These are phyloP conservation scores for Sphaerosporella brunnea DNA, from an alignment of 495 filamentous ascomycete genomes.

Conservation along the genomic window DNA sequence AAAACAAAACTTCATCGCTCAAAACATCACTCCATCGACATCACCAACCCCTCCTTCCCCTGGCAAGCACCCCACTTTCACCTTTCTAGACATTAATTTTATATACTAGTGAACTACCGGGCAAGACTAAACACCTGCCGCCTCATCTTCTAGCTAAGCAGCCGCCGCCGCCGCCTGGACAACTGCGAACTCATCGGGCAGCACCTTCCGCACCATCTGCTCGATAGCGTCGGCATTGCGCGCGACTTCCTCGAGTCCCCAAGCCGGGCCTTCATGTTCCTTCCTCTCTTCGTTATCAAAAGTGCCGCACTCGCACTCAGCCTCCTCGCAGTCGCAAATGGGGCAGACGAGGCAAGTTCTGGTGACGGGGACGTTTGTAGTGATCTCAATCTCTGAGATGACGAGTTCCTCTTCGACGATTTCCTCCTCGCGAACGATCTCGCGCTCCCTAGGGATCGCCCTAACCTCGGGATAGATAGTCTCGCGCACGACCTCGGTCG, in stretches of 20 bases:
- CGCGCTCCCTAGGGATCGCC: constrained; percentile 27
- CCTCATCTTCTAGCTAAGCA: no score
- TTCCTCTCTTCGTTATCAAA: no score
- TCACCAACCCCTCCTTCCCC: no score
- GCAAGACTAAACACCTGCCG: no score
- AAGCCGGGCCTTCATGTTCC: background rate
- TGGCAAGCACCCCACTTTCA: no score
- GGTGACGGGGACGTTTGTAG: constrained; percentile 25
- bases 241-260: background rate
- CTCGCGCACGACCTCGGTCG: constrained; percentile 4
- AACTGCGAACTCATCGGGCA: background rate
- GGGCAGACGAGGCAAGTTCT: constrained; percentile 17
- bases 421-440: constrained; percentile 22
- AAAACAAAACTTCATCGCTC: no score
- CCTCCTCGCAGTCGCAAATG: constrained; percentile 22
- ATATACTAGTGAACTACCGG: no score
- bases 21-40: no score
- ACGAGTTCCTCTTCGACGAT: constrained; percentile 26
- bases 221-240: background rate
- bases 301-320: constrained; percentile 3
- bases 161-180: no score
- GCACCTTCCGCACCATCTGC: background rate
- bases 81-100: no score
- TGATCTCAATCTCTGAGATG: constrained; percentile 19
- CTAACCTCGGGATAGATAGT: constrained; percentile 12